Evolutionary conservation across 148 eudicot species (phyloP).

Genomic region (Cornus controversa): DNA sequence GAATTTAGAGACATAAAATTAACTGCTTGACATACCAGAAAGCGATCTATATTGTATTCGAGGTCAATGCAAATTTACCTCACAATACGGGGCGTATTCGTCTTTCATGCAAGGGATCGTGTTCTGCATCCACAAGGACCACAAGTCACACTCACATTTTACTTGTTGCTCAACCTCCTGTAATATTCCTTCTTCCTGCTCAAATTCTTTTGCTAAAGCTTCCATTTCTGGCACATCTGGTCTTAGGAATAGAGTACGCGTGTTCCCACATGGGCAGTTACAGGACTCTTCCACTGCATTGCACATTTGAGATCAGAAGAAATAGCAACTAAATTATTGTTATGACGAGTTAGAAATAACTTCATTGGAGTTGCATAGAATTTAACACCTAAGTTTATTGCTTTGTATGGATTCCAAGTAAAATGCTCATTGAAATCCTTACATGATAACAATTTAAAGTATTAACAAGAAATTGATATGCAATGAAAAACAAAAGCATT

Average conservation of each 20-base stretch:
- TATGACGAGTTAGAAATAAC: neutral
- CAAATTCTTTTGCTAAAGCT: constrained; percentile 60
- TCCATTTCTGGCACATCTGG: constrained; percentile 53
- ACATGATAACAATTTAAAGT: neutral
- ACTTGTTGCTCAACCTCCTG: constrained; percentile 30
- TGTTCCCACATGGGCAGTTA: constrained; percentile 46
- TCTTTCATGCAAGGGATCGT: constrained; percentile 16
- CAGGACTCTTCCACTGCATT: constrained; percentile 38
- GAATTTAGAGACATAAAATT: too few species aligned
- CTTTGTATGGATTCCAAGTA: neutral
- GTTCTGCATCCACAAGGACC: constrained; percentile 20
- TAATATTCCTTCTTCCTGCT: constrained; percentile 38
- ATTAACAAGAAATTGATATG: neutral
- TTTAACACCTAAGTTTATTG: neutral
- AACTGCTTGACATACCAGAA: neutral
- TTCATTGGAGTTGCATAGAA: neutral
- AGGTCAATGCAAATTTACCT: constrained; percentile 21
- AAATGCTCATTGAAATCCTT: neutral
- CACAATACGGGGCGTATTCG: constrained; percentile 43
- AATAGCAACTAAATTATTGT: neutral
- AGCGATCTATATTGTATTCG: neutral
- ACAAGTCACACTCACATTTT: constrained; percentile 23
- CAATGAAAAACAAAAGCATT: neutral
- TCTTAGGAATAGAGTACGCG: constrained; percentile 38
- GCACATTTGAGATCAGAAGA: constrained; percentile 3